Evolutionary conservation across 2,329 filamentous ascomycete genomes (phyloP).

Genomic region (Exserohilum turcica): DNA sequence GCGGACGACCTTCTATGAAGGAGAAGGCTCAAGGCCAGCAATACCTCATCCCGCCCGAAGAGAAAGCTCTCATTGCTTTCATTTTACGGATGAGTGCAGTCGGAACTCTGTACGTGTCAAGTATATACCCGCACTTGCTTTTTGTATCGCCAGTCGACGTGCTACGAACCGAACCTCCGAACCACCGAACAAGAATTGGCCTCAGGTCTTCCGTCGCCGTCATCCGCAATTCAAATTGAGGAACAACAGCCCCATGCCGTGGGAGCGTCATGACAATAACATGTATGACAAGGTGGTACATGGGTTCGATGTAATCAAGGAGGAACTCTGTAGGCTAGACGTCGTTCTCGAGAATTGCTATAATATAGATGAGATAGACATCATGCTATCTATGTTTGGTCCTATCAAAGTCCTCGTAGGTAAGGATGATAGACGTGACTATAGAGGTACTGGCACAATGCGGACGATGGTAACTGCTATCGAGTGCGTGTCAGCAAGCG

Average conservation of each 20-base stretch:
- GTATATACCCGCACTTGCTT: too few relatives aligned
- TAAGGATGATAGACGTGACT: constrained; percentile 22
- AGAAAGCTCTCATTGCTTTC: constrained; percentile 32
- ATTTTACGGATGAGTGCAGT: constrained; percentile 17
- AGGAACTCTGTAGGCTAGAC: constrained; percentile 14
- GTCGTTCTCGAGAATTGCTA: constrained; percentile 28
- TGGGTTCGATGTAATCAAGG: constrained; percentile 24
- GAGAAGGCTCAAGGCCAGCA: constrained; percentile 27
- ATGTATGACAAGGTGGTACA: constrained; percentile 27
- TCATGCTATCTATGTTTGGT: constrained; percentile 12
- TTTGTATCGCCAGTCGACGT: not conserved
- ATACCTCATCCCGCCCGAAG: constrained; percentile 34
- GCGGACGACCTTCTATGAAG: not conserved
- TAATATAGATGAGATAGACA: constrained; percentile 16
- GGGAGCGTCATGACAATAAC: constrained; percentile 21
- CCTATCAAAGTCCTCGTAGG: constrained; percentile 24
- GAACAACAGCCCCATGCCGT: constrained; percentile 16
- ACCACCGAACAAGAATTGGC: not conserved
- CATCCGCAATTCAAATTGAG: not conserved
- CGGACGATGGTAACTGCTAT: not conserved
- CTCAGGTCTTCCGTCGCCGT: not conserved
- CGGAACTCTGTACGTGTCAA: too few relatives aligned
- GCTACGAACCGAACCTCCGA: not conserved
- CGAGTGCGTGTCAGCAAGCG: not conserved
- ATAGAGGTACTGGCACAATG: constrained; percentile 27